phyloP scores from a whole-genome alignment of 2,329 filamentous ascomycete species.

The Ophiocordyceps robertsii region DNA sequence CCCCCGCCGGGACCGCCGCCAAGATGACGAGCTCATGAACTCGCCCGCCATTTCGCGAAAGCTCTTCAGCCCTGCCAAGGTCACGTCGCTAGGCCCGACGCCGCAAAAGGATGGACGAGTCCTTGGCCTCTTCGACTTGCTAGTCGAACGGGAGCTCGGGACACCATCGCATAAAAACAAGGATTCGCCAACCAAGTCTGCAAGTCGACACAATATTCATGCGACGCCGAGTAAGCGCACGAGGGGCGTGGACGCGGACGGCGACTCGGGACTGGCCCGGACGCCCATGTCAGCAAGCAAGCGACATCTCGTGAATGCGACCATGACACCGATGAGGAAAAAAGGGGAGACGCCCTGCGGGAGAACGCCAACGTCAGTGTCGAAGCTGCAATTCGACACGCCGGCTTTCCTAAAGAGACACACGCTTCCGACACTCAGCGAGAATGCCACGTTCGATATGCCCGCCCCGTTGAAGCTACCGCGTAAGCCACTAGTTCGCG shows the following conservation, averaged over 20 bases:
- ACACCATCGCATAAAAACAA: constrained; percentile 33
- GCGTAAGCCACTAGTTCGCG: constrained; percentile 49
- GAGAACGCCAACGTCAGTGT: constrained; percentile 35
- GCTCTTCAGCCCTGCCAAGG: constrained; percentile 44
- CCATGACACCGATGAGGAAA: constrained; percentile 50
- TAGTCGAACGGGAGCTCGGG: constrained; percentile 36
- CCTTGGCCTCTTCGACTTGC: constrained; percentile 62
- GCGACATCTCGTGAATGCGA: constrained; percentile 46
- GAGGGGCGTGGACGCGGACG: constrained; percentile 15
- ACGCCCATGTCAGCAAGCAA: constrained; percentile 46
- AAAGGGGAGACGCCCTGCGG: constrained; percentile 23
- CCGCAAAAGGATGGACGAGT: constrained; percentile 68
- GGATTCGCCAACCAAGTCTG: constrained; percentile 7
- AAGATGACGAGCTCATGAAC: constrained; percentile 30
- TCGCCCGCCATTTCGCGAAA: constrained; percentile 45
- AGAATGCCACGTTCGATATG: constrained; percentile 37
- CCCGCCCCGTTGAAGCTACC: constrained; percentile 38
- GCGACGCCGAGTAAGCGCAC: constrained; percentile 34
- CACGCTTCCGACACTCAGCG: constrained; percentile 37
- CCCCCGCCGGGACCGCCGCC: constrained; percentile 26
- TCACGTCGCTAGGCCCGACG: constrained; percentile 59
- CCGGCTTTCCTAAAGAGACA: constrained; percentile 52
- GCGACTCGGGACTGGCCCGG: constrained; percentile 22
- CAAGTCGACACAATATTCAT: constrained; percentile 9
- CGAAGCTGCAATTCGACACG: constrained; percentile 49